Evolutionary conservation across 768 basidiomycete genomes (phyloP).

Genomic region (Trametes cubensis): DNA sequence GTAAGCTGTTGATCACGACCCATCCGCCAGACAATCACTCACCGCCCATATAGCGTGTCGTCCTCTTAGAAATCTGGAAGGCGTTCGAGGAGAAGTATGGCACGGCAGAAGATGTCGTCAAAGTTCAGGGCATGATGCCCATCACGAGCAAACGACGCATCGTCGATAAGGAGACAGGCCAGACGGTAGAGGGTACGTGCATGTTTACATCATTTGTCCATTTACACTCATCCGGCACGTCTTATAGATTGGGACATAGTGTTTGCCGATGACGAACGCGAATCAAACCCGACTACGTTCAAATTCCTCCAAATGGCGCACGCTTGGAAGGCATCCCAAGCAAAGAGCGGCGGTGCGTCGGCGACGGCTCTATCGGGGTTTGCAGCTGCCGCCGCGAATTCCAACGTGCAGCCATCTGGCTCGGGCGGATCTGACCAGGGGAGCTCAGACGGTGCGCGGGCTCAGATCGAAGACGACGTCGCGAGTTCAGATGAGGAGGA

Average conservation of each 20-base stretch:
- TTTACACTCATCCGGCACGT: neutral
- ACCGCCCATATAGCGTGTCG: slow-evolving; percentile 67
- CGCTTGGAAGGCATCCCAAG: slow-evolving; percentile 74
- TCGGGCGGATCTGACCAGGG: no score
- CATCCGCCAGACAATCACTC: neutral
- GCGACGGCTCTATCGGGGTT: slow-evolving; percentile 50
- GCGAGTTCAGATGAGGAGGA: slow-evolving; percentile 10
- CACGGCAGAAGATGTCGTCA: slow-evolving; percentile 66
- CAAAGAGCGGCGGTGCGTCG: slow-evolving; percentile 39
- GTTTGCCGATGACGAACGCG: slow-evolving; percentile 95
- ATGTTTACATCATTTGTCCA: neutral
- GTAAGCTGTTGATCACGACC: slow-evolving; percentile 45
- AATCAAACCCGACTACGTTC: slow-evolving; percentile 90
- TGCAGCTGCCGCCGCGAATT: slow-evolving; percentile 33
- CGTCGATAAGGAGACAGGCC: slow-evolving; percentile 82
- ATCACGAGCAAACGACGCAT: slow-evolving; percentile 83
- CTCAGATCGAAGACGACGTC: neutral
- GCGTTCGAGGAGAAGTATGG: slow-evolving; percentile 86
- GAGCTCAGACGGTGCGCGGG: no score
- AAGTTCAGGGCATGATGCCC: slow-evolving; percentile 93
- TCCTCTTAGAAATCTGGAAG: slow-evolving; percentile 94
- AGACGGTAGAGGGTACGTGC: slow-evolving; percentile 68
- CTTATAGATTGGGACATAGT: slow-evolving; percentile 87
- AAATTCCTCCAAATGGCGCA: slow-evolving; percentile 96
- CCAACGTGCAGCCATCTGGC: no score